phyloP scores from a whole-genome alignment of 495 filamentous ascomycete species.

The Xanthoparmelia taractica region DNA sequence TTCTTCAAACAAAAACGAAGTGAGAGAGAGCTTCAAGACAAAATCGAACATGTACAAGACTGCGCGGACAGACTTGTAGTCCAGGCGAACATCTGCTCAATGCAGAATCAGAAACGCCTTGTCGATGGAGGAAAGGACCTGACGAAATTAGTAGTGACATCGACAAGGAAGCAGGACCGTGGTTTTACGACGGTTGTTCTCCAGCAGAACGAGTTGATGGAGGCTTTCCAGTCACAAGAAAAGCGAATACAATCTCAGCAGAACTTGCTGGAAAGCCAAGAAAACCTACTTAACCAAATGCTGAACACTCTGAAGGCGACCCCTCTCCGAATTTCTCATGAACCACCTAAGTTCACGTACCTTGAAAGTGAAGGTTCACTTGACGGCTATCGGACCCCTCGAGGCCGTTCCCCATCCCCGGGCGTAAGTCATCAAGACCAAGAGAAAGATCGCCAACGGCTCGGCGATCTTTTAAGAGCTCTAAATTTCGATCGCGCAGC shows the following conservation, averaged over 20 bases:
- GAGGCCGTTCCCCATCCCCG: background rate
- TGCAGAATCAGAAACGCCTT: background rate
- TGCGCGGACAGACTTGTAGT: constrained; percentile 1
- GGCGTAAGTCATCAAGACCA: background rate
- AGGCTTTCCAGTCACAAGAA: background rate
- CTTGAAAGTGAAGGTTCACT: background rate
- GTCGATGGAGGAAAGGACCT: background rate
- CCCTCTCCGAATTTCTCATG: background rate
- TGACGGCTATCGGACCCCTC: background rate
- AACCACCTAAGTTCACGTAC: background rate
- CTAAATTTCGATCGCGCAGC: background rate
- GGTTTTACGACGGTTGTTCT: background rate
- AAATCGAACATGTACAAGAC: background rate
- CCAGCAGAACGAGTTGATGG: background rate
- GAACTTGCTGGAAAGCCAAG: background rate
- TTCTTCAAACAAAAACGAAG: background rate
- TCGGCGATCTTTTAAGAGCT: background rate
- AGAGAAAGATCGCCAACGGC: background rate
- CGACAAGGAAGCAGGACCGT: constrained; percentile 2
- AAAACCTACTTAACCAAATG: background rate
- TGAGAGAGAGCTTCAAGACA: background rate
- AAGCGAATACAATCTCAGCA: background rate
- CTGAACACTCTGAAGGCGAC: background rate
- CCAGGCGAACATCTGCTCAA: constrained; percentile 1
- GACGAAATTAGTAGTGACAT: background rate